phyloP scores from a whole-genome alignment of 192 early-diverging fungal species.

The Allomyces javanicus region DNA sequence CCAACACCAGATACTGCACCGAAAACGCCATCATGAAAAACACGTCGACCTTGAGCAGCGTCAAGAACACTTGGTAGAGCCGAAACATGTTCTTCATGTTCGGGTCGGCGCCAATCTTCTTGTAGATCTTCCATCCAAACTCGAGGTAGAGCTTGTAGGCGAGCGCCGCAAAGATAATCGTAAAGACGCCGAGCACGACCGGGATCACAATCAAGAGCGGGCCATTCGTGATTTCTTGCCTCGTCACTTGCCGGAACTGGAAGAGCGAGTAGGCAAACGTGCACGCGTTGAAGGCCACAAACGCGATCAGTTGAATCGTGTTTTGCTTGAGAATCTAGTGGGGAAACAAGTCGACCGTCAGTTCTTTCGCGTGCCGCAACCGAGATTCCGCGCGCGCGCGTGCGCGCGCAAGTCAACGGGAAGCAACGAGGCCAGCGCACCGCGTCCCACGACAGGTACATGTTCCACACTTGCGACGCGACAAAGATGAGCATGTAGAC shows the following conservation, averaged over 20 bases:
- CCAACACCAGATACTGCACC: slow-evolving; percentile 40
- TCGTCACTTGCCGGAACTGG: slow-evolving; percentile 36
- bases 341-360: background rate
- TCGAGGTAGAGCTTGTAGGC: slow-evolving; percentile 46
- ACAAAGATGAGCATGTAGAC: slow-evolving; percentile 81
- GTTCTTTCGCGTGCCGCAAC: background rate
- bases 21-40: slow-evolving; percentile 62
- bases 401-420: slow-evolving; percentile 2
- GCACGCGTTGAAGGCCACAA: slow-evolving; percentile 47
- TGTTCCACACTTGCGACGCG: slow-evolving; percentile 63
- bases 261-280: slow-evolving; percentile 47
- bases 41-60: slow-evolving; percentile 59
- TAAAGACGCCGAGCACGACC: slow-evolving; percentile 30
- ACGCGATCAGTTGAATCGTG: slow-evolving; percentile 70
- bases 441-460: slow-evolving; percentile 68
- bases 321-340: slow-evolving; percentile 66
- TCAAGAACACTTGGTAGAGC: slow-evolving; percentile 59
- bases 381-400: background rate
- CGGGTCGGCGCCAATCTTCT: slow-evolving; percentile 62
- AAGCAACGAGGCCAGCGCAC: slow-evolving; percentile 16
- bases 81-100: slow-evolving; percentile 55
- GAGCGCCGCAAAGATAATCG: slow-evolving; percentile 23
- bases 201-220: slow-evolving; percentile 31
- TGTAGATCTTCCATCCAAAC: slow-evolving; percentile 68
- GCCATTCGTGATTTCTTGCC: slow-evolving; percentile 7